Conservation (phyloP, 495 filamentous ascomycete genomes). For the Trichocladium antarcticum region DNA sequence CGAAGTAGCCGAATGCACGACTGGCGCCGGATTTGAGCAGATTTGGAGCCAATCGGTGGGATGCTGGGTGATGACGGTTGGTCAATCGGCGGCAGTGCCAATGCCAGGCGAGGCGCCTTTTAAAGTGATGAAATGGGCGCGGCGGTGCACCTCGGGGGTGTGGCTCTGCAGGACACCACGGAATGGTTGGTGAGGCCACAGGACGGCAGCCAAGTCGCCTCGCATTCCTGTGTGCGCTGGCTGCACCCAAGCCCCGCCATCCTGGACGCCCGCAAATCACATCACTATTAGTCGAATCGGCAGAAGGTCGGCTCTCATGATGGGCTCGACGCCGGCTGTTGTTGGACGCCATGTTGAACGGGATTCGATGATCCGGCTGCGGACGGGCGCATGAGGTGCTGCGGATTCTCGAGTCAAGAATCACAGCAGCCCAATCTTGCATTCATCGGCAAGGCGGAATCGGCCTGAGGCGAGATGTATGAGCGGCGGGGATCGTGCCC, state of each 20-base stretch:
- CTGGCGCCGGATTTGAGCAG: constrained; percentile 3
- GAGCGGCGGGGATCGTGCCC: neutral
- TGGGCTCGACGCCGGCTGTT: constrained; percentile 1
- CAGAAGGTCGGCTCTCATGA: constrained; percentile 1
- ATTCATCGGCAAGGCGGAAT: neutral
- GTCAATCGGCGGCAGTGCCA: neutral
- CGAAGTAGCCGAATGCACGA: neutral
- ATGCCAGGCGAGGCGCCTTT: neutral
- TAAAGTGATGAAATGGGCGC: constrained; percentile 1
- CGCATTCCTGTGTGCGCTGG: constrained; percentile 14
- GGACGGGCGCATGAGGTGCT: constrained; percentile 1
- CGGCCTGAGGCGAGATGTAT: neutral
- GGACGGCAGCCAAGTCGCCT: constrained; percentile 23
- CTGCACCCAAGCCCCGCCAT: too few relatives aligned
- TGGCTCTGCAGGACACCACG: constrained; percentile 20
- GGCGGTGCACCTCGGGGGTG: neutral
- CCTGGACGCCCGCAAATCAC: too few relatives aligned
- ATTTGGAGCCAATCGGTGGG: constrained; percentile 4
- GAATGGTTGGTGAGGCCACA: constrained; percentile 20
- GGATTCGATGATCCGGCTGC: neutral
- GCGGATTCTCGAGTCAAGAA: constrained; percentile 1
- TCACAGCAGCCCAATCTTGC: constrained; percentile 6
- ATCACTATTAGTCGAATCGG: neutral
- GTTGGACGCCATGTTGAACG: neutral
- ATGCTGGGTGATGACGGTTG: neutral